A percentile compares a stretch with the other conserved stretches of the same genome.
Evolutionary conservation across 306 rosid species (phyloP).

Genomic region (Corylus avellana): DNA sequence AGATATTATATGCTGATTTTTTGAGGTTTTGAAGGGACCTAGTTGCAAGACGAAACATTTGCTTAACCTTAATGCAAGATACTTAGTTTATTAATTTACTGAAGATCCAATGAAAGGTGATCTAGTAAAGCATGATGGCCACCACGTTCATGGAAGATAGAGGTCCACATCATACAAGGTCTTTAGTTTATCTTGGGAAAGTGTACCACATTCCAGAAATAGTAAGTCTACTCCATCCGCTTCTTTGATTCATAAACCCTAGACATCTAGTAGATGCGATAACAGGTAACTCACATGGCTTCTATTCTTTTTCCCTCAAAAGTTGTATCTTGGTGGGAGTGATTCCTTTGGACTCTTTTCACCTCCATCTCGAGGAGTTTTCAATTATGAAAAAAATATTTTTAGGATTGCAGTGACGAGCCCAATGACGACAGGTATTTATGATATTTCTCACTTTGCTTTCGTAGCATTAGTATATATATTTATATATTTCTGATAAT

Average conservation of each 20-base stretch:
- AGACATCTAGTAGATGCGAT: slow-evolving; percentile 58
- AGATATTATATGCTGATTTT: slow-evolving; percentile 19
- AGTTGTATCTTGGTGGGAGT: slow-evolving; percentile 57
- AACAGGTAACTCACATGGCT: slow-evolving; percentile 57
- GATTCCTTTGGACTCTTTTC: slow-evolving; percentile 27
- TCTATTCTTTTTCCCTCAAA: slow-evolving; percentile 28
- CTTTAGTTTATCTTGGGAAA: slow-evolving; percentile 11
- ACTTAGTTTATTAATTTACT: slow-evolving; percentile 15
- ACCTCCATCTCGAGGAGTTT: slow-evolving; percentile 68
- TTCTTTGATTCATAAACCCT: slow-evolving; percentile 37
- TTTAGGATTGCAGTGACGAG: slow-evolving; percentile 23
- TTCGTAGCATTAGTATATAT: too few relatives aligned
- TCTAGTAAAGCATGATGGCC: slow-evolving; percentile 52
- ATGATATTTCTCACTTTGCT: not conserved
- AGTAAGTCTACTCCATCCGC: slow-evolving; percentile 26
- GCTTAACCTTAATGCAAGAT: slow-evolving; percentile 33
- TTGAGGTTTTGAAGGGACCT: slow-evolving; percentile 24
- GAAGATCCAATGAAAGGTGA: slow-evolving; percentile 41
- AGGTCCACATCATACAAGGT: slow-evolving; percentile 44
- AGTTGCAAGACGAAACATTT: slow-evolving; percentile 35
- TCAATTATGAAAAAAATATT: not conserved
- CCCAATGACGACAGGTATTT: slow-evolving; percentile 12
- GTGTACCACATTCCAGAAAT: slow-evolving; percentile 48
- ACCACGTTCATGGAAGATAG: slow-evolving; percentile 44
- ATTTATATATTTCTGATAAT: not conserved